Base-by-base conservation (phyloP, 2,329 filamentous ascomycete species). In the Trichoderma endophyticum region DNA sequence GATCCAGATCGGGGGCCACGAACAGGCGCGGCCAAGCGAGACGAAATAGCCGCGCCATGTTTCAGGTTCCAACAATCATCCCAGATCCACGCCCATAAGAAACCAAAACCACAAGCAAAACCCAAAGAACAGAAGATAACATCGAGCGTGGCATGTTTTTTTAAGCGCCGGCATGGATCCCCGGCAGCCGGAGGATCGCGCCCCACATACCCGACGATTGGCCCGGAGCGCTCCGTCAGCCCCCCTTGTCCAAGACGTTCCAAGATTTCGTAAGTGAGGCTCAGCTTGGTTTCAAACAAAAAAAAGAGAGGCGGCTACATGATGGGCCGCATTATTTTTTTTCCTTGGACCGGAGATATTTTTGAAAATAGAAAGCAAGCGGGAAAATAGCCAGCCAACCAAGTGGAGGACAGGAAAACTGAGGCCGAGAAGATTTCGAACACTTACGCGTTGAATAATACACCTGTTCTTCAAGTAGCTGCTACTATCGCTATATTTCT, bases 201-300 rank as follows among this genome's bases (percentile, higher is more conserved):
- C 71, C 66, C 71, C 71, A 72, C 66, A 34, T 14, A 12, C 63
- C 70, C 18, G 70, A 56, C 64, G 57, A 72, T 72, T 72, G 70
- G 70, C 62, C 56, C 56, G 56, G 57, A 68, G 30, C 7, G 64
- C 57, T 72, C 66, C 66, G 32, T 36, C 34, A 36, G 5, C 34
- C 34, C 34, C 43, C 43, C 43, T 48, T 9, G 64, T 43, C 24
- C 32, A 24, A 39, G 36, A 39, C 2, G 51, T 43, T 59, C 15
- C 36, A 18, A 24, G 26, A 39, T 69, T 68, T 36, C 21, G 30
- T 3, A 21, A 21, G 43, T 21, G 51, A 66, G 66, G 66, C 66
- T 71, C 71, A 43, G 57, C 65, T 26, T 36, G 34, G 43, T 59
- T 68, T 30, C 24, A 14, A 18, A 36, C 34, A 15, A 15, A 18